phyloP scores from a whole-genome alignment of 345 rosid genomes.

The Psidium friedrichsthalianum region DNA sequence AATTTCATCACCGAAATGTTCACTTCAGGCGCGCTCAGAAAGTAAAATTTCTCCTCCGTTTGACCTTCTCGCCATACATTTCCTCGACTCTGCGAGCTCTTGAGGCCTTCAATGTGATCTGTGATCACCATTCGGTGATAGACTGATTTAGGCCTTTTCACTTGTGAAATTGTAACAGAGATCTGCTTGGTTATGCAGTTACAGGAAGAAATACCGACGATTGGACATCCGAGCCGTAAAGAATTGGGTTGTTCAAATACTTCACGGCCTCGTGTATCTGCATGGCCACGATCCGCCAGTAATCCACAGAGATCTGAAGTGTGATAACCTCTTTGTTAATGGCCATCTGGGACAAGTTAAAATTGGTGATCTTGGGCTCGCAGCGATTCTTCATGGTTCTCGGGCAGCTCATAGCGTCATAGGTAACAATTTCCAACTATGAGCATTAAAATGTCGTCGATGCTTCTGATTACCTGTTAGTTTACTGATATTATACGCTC shows the following conservation, averaged over 20 bases:
- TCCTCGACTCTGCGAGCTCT: background rate
- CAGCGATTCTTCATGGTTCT: constrained; percentile 65
- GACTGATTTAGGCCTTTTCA: background rate
- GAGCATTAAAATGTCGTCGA: background rate
- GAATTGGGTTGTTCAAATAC: constrained; percentile 84
- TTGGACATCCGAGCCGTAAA: constrained; percentile 67
- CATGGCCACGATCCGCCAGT: constrained; percentile 83
- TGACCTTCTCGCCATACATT: background rate
- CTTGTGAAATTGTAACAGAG: background rate
- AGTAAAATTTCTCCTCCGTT: constrained; percentile 20
- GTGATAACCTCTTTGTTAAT: constrained; percentile 84
- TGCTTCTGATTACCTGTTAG: background rate
- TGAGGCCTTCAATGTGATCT: background rate
- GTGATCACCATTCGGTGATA: background rate
- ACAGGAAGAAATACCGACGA: constrained; percentile 46
- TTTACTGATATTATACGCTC: background rate
- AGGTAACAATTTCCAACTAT: constrained; percentile 16
- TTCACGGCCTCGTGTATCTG: constrained; percentile 54
- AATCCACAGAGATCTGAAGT: constrained; percentile 87
- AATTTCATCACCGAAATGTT: constrained; percentile 89
- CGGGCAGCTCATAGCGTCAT: constrained; percentile 79
- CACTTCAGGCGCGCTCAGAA: constrained; percentile 87
- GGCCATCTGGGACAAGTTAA: constrained; percentile 89
- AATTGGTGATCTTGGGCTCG: constrained; percentile 89
- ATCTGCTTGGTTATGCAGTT: constrained; percentile 29